phyloP scores from a whole-genome alignment of 2,329 filamentous ascomycete genomes.

The Aspergillus hortae region DNA sequence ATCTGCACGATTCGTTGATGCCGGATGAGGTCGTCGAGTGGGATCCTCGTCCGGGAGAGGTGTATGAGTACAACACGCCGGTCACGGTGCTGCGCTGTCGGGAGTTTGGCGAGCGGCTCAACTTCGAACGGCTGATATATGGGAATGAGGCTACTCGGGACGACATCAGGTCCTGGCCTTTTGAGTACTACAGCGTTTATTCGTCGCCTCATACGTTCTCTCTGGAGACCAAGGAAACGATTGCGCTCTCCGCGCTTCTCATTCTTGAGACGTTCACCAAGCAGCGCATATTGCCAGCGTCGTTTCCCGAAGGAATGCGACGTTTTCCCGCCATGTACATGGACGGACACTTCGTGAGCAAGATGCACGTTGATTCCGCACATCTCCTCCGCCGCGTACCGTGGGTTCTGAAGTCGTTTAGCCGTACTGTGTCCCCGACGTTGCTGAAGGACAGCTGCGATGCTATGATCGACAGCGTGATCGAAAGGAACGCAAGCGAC shows the following conservation, averaged over 20 bases:
- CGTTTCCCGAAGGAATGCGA: neutral
- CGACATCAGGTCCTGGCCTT: neutral
- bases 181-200: neutral
- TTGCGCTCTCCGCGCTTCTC: slow-evolving; percentile 15
- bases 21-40: neutral
- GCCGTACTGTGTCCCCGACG: neutral
- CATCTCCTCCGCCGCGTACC: neutral
- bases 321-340: slow-evolving; percentile 1
- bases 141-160: neutral
- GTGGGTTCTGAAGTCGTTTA: neutral
- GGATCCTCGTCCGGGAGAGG: neutral
- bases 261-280: slow-evolving; percentile 11
- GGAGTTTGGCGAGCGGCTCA: too few relatives aligned
- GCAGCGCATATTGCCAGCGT: slow-evolving; percentile 1
- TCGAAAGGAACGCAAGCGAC: neutral
- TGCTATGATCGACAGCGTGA: neutral
- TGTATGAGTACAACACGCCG: neutral
- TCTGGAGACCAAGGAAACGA: slow-evolving; percentile 4
- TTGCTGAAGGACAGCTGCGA: neutral
- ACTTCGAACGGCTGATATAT: too few relatives aligned
- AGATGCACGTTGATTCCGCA: neutral
- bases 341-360: neutral
- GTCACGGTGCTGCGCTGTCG: neutral
- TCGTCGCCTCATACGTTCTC: neutral
- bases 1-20: neutral